Conservation (phyloP, 345 rosid species). For the Dipteronia sinensis region DNA sequence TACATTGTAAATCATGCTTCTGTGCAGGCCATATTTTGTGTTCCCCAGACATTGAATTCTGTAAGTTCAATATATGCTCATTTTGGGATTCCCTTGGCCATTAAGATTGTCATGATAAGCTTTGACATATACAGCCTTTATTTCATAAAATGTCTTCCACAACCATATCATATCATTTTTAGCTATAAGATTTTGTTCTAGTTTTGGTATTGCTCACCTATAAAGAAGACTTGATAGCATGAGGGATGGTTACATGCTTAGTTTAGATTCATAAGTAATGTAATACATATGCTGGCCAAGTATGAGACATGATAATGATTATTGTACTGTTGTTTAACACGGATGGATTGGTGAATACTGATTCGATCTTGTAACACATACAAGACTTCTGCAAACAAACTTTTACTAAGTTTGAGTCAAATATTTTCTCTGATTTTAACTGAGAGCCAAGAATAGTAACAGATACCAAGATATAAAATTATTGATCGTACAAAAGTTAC, state of each 20-base stretch:
- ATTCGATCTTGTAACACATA: background rate
- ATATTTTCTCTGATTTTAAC: background rate
- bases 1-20: slow-evolving; percentile 83
- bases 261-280: background rate
- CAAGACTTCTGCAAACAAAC: background rate
- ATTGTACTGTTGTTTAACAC: background rate
- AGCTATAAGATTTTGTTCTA: background rate
- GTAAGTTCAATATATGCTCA: slow-evolving; percentile 45
- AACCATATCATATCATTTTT: background rate
- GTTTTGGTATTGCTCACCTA: background rate
- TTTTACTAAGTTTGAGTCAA: background rate
- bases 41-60: slow-evolving; percentile 69
- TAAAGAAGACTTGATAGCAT: background rate
- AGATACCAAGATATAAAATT: background rate
- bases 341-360: background rate
- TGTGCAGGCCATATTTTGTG: slow-evolving; percentile 85
- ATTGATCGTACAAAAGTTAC: background rate
- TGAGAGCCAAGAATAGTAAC: background rate
- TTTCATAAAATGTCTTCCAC: background rate
- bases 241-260: background rate
- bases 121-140: background rate
- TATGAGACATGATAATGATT: background rate
- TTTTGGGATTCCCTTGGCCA: background rate
- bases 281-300: background rate
- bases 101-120: background rate